Percentiles rank a stretch among this genome's conserved stretches.
These are phyloP conservation scores for Biscogniauxia marginata DNA, from an alignment of 2,329 filamentous ascomycete species.

Conservation along the genomic window DNA sequence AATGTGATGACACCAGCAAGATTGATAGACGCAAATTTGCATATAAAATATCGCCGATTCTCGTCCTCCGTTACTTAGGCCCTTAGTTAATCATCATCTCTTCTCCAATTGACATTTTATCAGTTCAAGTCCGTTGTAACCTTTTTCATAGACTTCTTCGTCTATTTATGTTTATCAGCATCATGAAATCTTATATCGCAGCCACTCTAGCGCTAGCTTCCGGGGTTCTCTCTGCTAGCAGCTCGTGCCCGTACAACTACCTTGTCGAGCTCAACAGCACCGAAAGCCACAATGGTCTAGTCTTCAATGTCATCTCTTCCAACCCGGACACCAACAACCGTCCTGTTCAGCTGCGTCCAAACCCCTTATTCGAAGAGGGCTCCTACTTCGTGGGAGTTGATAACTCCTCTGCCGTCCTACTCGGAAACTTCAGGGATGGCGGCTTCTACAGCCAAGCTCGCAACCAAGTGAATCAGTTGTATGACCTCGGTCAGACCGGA, in stretches of 20 bases:
- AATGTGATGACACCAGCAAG: neutral
- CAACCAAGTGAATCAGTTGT: slow-evolving; percentile 14
- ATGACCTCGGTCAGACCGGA: slow-evolving; percentile 19
- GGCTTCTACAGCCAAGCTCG: slow-evolving; percentile 14
- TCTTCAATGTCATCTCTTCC: slow-evolving; percentile 15
- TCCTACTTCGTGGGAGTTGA: slow-evolving; percentile 18
- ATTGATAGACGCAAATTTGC: neutral
- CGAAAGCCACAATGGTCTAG: slow-evolving; percentile 16
- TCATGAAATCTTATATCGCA: slow-evolving; percentile 11
- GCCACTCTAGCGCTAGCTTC: slow-evolving; percentile 11
- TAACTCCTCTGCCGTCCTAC: slow-evolving; percentile 17
- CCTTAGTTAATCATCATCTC: neutral
- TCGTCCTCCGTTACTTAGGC: neutral
- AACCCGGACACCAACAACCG: slow-evolving; percentile 21
- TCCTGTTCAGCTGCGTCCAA: slow-evolving; percentile 19
- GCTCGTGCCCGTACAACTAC: slow-evolving; percentile 23
- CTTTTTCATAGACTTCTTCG: neutral
- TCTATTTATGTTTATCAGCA: neutral
- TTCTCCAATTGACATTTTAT: neutral
- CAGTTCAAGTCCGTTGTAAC: neutral
- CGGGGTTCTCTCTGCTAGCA: slow-evolving; percentile 5
- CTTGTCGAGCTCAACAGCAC: slow-evolving; percentile 17
- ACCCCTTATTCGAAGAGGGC: slow-evolving; percentile 5
- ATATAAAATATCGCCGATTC: neutral
- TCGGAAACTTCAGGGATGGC: slow-evolving; percentile 13